Conservation (phyloP, 768 basidiomycete species). For the Collybiopsis luxurians region DNA sequence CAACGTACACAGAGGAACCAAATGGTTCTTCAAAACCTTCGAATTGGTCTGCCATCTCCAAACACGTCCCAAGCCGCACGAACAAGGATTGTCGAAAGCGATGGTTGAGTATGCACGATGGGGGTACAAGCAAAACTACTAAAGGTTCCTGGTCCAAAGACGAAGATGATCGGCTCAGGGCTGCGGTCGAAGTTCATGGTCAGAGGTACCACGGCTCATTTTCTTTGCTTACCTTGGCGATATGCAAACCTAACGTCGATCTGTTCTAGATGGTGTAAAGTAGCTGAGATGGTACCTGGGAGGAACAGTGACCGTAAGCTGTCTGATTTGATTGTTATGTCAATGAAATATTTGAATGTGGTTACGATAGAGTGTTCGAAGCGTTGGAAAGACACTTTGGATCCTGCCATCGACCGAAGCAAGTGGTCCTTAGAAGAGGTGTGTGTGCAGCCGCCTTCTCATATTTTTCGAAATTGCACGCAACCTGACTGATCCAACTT, state of each 20-base stretch:
- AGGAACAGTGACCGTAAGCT: conserved; percentile 23
- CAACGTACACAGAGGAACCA: conserved; percentile 51
- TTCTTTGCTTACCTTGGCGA: conserved; percentile 16
- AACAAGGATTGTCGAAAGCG: conserved; percentile 66
- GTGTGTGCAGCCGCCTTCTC: no score
- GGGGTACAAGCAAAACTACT: conserved; percentile 54
- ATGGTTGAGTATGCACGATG: conserved; percentile 63
- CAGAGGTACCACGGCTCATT: conserved; percentile 46
- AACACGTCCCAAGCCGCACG: conserved; percentile 57
- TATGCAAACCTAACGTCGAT: background rate
- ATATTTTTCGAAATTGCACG: background rate
- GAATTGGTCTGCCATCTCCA: conserved; percentile 63
- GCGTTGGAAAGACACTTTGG: conserved; percentile 26
- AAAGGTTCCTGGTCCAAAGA: conserved; percentile 61
- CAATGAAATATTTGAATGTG: background rate
- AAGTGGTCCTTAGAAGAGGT: conserved; percentile 23
- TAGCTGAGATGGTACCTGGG: conserved; percentile 21
- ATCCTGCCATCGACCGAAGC: conserved; percentile 24
- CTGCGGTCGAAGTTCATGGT: conserved; percentile 54
- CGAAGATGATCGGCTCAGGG: conserved; percentile 54
- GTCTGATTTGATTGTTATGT: background rate
- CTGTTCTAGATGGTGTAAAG: conserved; percentile 18
- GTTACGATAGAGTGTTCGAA: conserved; percentile 21
- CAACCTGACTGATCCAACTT: background rate
- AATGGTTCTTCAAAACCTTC: conserved; percentile 49